phyloP scores from a whole-genome alignment of 1,284 basidiomycete genomes.

The Marasmius fiardii region DNA sequence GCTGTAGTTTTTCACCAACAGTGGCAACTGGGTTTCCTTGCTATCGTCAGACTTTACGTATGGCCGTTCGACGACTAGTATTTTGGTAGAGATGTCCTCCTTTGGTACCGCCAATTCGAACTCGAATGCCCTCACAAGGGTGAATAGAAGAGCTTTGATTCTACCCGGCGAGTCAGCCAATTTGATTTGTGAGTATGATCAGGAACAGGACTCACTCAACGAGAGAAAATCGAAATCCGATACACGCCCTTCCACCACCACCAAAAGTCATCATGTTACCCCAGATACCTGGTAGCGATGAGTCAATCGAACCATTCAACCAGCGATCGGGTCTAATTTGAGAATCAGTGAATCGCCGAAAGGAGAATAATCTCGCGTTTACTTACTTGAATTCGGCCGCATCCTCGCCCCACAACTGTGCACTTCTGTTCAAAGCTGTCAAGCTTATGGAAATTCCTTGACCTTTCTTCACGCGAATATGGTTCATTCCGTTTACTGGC shows the following conservation, averaged over 20 bases:
- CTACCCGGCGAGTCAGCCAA: slow-evolving; percentile 21
- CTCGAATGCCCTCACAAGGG: slow-evolving; percentile 52
- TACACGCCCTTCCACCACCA: slow-evolving; percentile 25
- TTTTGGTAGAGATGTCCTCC: slow-evolving; percentile 30
- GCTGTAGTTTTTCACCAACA: too few relatives aligned
- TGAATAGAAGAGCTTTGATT: slow-evolving; percentile 54
- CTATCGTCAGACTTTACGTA: too few relatives aligned
- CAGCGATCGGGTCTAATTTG: slow-evolving; percentile 27
- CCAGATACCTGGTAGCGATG: slow-evolving; percentile 25
- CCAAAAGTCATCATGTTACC: slow-evolving; percentile 28
- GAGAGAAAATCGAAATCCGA: slow-evolving; percentile 42
- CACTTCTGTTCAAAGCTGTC: slow-evolving; percentile 26
- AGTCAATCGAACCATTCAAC: slow-evolving; percentile 2
- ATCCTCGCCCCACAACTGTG: slow-evolving; percentile 36
- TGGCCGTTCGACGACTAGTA: too few relatives aligned
- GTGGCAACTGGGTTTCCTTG: too few relatives aligned
- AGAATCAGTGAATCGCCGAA: neutral
- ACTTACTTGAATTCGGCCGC: slow-evolving; percentile 34
- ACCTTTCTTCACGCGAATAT: slow-evolving; percentile 25
- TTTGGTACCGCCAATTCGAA: slow-evolving; percentile 48
- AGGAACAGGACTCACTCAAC: slow-evolving; percentile 27
- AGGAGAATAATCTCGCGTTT: slow-evolving; percentile 1
- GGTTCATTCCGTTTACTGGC: slow-evolving; percentile 19
- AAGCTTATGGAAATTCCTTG: slow-evolving; percentile 30
- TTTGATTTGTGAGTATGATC: neutral